These are phyloP conservation scores for Chytriomyces confervae DNA, from an alignment of 192 early-diverging fungal species.

Conservation along the genomic window DNA sequence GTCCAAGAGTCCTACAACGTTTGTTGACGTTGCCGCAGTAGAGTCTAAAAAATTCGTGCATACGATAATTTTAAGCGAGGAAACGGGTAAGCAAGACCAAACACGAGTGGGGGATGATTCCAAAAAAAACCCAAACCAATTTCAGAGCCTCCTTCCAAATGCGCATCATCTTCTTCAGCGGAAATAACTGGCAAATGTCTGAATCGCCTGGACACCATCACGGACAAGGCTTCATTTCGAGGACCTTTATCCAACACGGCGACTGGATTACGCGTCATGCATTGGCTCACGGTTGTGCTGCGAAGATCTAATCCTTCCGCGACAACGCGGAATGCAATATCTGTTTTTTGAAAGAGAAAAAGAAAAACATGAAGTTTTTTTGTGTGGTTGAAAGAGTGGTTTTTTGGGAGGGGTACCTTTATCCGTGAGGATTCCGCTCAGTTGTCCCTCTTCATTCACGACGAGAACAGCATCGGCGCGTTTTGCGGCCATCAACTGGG, in stretches of 20 bases:
- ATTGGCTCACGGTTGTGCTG: conserved; percentile 73
- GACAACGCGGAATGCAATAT: conserved; percentile 94
- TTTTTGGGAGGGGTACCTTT: conserved; percentile 54
- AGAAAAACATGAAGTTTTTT: background rate
- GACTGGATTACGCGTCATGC: conserved; percentile 91
- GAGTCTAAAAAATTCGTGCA: too few species aligned
- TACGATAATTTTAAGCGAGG: too few species aligned
- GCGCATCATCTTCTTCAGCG: conserved; percentile 41
- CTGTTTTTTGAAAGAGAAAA: conserved; percentile 41
- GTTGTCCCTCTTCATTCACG: conserved; percentile 87
- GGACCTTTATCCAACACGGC: conserved; percentile 71
- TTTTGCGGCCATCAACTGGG: conserved; percentile 91
- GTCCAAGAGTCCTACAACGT: conserved; percentile 57
- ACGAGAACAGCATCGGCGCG: conserved; percentile 93
- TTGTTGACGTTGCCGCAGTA: conserved; percentile 59
- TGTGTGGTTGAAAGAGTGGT: background rate
- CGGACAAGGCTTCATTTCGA: conserved; percentile 53
- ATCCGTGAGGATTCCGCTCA: conserved; percentile 95
- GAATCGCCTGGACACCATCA: conserved; percentile 56
- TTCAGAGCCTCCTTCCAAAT: conserved; percentile 7
- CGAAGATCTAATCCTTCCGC: conserved; percentile 64
- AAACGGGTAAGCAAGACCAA: background rate
- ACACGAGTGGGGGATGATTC: too few species aligned
- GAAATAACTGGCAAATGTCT: conserved; percentile 57
- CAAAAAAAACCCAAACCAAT: too few species aligned